Percentiles rank a stretch among this genome's conserved stretches.
phyloP scores from a whole-genome alignment of 305 asterid genomes.

The Fraxinus xanthoxyloides region DNA sequence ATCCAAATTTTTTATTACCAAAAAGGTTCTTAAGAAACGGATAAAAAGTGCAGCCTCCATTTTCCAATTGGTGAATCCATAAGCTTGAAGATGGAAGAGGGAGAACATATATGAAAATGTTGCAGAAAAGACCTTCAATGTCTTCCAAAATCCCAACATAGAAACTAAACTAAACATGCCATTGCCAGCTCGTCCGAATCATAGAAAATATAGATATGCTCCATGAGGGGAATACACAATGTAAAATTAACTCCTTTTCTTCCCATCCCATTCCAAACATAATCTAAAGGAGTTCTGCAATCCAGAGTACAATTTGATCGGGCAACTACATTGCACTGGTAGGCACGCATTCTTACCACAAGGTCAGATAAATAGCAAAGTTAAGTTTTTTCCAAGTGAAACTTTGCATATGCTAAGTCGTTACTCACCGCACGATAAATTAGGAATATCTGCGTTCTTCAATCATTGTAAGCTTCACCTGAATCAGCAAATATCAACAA shows the following conservation, averaged over 20 bases:
- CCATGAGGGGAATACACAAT: background rate
- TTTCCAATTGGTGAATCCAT: background rate
- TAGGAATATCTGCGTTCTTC: background rate
- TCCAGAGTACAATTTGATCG: background rate
- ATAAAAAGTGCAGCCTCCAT: background rate
- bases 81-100: background rate
- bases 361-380: background rate
- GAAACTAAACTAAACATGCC: background rate
- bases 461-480: background rate
- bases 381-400: background rate
- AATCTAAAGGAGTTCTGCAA: background rate
- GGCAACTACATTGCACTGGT: background rate
- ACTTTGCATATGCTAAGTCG: background rate
- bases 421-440: background rate
- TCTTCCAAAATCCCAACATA: background rate
- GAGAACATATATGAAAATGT: background rate
- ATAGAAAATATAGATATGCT: background rate
- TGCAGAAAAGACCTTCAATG: background rate
- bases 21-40: background rate
- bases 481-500: background rate
- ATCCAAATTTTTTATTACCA: background rate
- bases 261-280: background rate
- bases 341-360: background rate
- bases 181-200: background rate
- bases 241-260: background rate